Evolutionary conservation across 306 rosid species (phyloP).

Genomic region (Cucurbita argyrosperma): DNA sequence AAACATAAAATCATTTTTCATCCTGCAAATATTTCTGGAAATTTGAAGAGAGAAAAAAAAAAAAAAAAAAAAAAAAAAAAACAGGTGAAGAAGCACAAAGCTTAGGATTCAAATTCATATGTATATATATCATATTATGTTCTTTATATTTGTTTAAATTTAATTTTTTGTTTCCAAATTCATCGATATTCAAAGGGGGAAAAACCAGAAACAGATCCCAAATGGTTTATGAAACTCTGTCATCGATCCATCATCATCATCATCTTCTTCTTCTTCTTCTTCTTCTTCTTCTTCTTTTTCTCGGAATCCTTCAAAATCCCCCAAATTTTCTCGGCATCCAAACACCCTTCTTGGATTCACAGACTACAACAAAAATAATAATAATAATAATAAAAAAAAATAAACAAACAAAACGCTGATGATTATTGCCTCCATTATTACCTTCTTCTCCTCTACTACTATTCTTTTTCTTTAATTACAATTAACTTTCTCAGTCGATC

Average conservation of each 20-base stretch:
- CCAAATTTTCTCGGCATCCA: neutral
- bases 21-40: neutral
- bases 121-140: neutral
- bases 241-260: neutral
- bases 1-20: too few species aligned
- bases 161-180: neutral
- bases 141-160: fast-evolving
- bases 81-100: neutral
- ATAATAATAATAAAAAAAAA: neutral
- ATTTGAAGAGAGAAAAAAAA: neutral
- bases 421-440: neutral
- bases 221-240: neutral
- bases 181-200: neutral
- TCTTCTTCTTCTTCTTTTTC: neutral
- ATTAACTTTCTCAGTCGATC: neutral
- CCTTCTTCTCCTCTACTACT: neutral
- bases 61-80: too few species aligned
- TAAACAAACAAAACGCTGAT: neutral
- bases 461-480: neutral
- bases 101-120: neutral
- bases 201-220: neutral
- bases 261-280: neutral
- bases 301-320: neutral
- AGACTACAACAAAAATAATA: neutral
- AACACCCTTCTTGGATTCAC: neutral